Evolutionary conservation across 345 rosid genomes (phyloP).

Genomic region (Gossypium mustelinum): DNA sequence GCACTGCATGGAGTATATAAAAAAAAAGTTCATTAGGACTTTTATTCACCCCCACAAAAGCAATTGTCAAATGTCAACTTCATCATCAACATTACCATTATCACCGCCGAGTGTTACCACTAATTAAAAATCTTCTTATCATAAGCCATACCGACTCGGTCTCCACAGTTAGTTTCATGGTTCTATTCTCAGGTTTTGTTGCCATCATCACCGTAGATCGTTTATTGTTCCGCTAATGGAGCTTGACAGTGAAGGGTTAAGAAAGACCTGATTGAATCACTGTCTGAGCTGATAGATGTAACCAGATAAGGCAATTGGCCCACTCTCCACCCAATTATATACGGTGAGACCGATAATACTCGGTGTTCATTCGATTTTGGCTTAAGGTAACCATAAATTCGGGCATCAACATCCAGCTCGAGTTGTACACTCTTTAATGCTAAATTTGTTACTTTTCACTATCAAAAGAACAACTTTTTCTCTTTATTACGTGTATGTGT

Average conservation of each 20-base stretch:
- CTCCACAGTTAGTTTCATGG: not conserved
- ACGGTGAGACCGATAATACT: not conserved
- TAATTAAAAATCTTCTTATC: not conserved
- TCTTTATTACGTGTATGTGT: not conserved
- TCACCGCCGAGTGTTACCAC: not conserved
- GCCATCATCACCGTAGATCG: not conserved
- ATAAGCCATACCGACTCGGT: not conserved
- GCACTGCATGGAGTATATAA: not conserved
- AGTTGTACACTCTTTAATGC: not conserved
- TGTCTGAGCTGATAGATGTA: not conserved
- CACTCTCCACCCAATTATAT: not conserved
- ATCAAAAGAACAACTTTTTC: not conserved
- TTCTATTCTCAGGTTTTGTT: not conserved
- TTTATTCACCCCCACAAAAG: not conserved
- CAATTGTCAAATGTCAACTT: not conserved
- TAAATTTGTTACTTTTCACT: not conserved
- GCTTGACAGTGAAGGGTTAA: not conserved
- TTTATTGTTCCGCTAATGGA: not conserved
- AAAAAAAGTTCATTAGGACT: not conserved
- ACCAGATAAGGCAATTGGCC: not conserved
- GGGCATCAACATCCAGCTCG: not conserved
- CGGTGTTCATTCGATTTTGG: not conserved
- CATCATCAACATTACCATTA: constrained; percentile 2
- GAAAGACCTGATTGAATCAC: too few relatives aligned
- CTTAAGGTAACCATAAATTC: not conserved